A percentile compares a stretch with the other conserved stretches of the same genome.
Evolutionary conservation across 2,329 filamentous ascomycete genomes (phyloP).

Genomic region (Gnomoniopsis smithogilvyi): DNA sequence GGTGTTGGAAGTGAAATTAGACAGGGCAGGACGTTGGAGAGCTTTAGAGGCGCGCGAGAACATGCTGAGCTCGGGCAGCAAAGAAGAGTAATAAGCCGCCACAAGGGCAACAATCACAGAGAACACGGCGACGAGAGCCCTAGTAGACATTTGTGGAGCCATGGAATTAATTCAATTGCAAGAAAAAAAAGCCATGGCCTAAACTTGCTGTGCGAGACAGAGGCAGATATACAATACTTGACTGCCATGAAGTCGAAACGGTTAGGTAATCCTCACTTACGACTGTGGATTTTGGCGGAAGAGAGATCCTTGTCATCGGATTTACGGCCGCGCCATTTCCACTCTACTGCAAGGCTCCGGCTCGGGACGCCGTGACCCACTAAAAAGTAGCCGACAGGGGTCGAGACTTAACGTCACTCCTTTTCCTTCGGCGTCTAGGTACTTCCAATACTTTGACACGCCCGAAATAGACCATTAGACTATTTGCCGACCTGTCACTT

Average conservation of each 20-base stretch:
- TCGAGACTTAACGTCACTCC: background rate
- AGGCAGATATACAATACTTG: background rate
- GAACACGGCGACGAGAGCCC: background rate
- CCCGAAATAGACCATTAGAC: background rate
- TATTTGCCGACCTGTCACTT: background rate
- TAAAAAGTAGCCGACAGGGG: background rate
- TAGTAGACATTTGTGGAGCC: slow-evolving; percentile 3
- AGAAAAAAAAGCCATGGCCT: background rate
- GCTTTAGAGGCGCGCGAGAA: slow-evolving; percentile 3
- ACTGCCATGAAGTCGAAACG: background rate
- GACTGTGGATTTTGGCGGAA: background rate
- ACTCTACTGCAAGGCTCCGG: background rate
- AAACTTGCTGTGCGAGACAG: background rate
- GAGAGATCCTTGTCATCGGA: background rate
- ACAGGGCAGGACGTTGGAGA: background rate
- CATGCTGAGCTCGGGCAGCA: slow-evolving; percentile 2
- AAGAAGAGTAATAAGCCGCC: slow-evolving; percentile 3
- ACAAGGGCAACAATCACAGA: slow-evolving; percentile 9
- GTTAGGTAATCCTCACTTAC: slow-evolving; percentile 11
- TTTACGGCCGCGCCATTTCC: background rate
- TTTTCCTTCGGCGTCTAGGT: background rate
- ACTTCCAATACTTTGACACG: too few species aligned
- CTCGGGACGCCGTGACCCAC: background rate
- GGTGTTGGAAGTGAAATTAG: background rate
- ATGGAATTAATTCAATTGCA: background rate